A percentile compares a stretch with the other conserved stretches of the same genome.
Evolutionary conservation across 1,284 basidiomycete genomes (phyloP).

Genomic region (Microbotryum lychnidis-dioicae): DNA sequence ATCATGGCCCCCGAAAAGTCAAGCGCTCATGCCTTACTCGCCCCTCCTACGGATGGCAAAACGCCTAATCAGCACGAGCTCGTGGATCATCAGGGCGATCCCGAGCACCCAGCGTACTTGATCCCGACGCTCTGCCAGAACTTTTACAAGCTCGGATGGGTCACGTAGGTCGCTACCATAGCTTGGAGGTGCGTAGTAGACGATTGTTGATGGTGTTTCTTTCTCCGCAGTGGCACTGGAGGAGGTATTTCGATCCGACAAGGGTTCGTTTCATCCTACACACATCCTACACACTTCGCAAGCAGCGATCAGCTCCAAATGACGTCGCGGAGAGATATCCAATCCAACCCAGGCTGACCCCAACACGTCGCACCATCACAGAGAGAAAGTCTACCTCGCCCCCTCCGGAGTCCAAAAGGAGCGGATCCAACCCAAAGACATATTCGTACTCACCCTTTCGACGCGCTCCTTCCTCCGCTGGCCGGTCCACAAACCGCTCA

Average conservation of each 20-base stretch:
- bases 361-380: conserved; percentile 36
- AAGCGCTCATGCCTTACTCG: background rate
- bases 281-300: background rate
- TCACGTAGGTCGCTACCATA: conserved; percentile 38
- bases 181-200: too few relatives aligned
- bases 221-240: conserved; percentile 43
- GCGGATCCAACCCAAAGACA: conserved; percentile 64
- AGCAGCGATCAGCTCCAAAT: background rate
- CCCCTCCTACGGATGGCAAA: background rate
- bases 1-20: too few relatives aligned
- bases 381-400: conserved; percentile 71
- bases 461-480: conserved; percentile 65
- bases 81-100: conserved; percentile 12
- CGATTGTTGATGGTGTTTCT: too few relatives aligned
- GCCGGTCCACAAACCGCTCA: conserved; percentile 49
- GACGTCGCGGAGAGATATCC: background rate
- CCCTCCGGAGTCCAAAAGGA: conserved; percentile 84
- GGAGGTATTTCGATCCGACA: conserved; percentile 60
- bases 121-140: conserved; percentile 52
- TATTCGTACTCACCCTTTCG: conserved; percentile 68
- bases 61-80: conserved; percentile 28
- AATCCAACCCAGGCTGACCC: background rate
- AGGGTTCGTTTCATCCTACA: conserved; percentile 46
- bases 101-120: conserved; percentile 62
- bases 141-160: conserved; percentile 57